Conservation (phyloP, 768 basidiomycete species). For the Pulveroboletus sp. region DNA sequence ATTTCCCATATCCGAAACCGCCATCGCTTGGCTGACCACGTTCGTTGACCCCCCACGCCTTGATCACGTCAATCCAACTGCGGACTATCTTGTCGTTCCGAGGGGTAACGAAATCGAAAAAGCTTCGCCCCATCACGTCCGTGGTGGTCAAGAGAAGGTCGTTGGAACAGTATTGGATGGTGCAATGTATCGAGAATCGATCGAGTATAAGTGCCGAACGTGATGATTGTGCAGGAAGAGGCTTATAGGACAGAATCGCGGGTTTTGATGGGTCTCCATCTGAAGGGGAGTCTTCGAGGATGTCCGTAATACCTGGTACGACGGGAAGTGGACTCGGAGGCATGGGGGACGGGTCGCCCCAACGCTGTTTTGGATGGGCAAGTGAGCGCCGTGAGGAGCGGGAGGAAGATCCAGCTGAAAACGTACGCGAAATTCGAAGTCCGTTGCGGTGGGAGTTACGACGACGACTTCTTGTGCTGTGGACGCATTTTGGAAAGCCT, state of each 20-base stretch:
- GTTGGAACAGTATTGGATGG: conserved; percentile 70
- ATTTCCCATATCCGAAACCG: conserved; percentile 79
- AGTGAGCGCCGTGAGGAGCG: conserved; percentile 6
- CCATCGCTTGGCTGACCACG: conserved; percentile 79
- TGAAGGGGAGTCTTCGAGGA: conserved; percentile 6
- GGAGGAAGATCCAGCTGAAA: conserved; percentile 7
- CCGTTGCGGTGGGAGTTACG: conserved; percentile 54
- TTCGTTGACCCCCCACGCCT: conserved; percentile 83
- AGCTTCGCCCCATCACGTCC: conserved; percentile 57
- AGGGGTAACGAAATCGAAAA: conserved; percentile 70
- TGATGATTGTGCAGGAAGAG: conserved; percentile 64
- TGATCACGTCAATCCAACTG: conserved; percentile 72
- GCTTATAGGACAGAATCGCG: conserved; percentile 48
- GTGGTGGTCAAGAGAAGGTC: conserved; percentile 59
- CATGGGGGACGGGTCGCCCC: conserved; percentile 66
- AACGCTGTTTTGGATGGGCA: conserved; percentile 43
- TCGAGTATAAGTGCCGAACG: conserved; percentile 81
- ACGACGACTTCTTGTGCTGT: conserved; percentile 81
- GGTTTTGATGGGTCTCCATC: conserved; percentile 5
- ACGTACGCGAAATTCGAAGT: conserved; percentile 52
- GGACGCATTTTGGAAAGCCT: conserved; percentile 75
- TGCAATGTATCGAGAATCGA: conserved; percentile 64
- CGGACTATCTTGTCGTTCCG: conserved; percentile 64
- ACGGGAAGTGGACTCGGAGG: conserved; percentile 44
- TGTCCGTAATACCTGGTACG: conserved; percentile 17